A percentile compares a stretch with the other conserved stretches of the same genome.
Conservation (phyloP, 2,329 filamentous ascomycete species). For the Penicillium sp. region DNA sequence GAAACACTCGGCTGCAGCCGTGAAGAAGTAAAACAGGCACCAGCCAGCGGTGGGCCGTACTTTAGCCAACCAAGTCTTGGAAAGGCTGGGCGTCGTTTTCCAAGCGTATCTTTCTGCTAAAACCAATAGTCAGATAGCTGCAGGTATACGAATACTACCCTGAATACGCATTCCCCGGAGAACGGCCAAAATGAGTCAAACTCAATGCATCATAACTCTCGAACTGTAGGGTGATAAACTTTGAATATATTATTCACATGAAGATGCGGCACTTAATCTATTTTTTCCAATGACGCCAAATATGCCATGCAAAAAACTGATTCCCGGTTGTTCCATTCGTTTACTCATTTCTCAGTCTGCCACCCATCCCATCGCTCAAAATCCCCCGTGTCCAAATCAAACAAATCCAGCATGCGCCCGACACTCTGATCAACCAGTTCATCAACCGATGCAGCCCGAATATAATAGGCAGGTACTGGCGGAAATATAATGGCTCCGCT, state of each 20-base stretch:
- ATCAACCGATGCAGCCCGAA: slow-evolving; percentile 42
- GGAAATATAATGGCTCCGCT: slow-evolving; percentile 51
- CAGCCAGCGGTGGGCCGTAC: too few species aligned
- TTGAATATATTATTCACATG: background rate
- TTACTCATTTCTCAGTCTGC: slow-evolving; percentile 15
- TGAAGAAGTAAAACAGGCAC: background rate
- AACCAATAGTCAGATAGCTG: background rate
- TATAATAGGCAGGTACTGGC: slow-evolving; percentile 53
- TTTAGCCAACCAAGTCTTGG: background rate
- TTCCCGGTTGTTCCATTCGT: too few species aligned
- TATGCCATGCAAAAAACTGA: background rate
- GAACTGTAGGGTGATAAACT: background rate
- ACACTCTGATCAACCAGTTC: slow-evolving; percentile 53
- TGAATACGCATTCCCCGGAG: background rate
- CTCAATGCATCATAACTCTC: background rate
- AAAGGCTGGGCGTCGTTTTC: background rate
- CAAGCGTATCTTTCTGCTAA: background rate
- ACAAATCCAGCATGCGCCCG: slow-evolving; percentile 52
- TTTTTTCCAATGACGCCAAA: background rate
- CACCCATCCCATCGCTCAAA: slow-evolving; percentile 40
- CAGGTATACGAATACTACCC: background rate
- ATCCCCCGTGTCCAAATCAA: slow-evolving; percentile 47
- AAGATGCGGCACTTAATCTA: background rate
- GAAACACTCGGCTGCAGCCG: background rate
- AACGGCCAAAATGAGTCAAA: background rate